Percentiles rank a stretch among this genome's conserved stretches.
These are phyloP conservation scores for Apiospora kogelbergensis DNA, from an alignment of 2,329 filamentous ascomycete species.

Conservation along the genomic window DNA sequence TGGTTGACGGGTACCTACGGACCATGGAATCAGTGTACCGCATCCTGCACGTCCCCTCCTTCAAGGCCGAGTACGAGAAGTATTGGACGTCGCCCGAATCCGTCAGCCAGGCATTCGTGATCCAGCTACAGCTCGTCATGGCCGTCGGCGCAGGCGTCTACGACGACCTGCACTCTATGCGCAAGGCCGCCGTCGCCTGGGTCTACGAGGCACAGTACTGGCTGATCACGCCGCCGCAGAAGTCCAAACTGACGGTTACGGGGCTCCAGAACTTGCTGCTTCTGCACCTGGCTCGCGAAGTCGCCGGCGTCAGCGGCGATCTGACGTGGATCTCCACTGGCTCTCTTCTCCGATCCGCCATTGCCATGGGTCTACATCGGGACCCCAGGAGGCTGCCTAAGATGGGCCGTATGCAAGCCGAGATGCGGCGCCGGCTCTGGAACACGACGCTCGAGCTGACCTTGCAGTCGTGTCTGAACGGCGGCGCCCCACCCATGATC, in stretches of 20 bases:
- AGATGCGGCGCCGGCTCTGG: constrained; percentile 53
- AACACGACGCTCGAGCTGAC: constrained; percentile 50
- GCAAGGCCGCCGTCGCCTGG: constrained; percentile 46
- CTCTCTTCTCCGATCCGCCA: constrained; percentile 50
- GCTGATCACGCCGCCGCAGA: constrained; percentile 47
- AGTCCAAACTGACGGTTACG: constrained; percentile 47
- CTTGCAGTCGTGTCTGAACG: constrained; percentile 44
- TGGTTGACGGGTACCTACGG: constrained; percentile 23
- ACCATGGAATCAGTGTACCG: constrained; percentile 25
- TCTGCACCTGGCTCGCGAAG: constrained; percentile 48
- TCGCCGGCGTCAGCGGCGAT: constrained; percentile 48
- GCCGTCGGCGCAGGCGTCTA: constrained; percentile 50
- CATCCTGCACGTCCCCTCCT: constrained; percentile 25
- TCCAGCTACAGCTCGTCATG: constrained; percentile 55
- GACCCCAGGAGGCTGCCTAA: constrained; percentile 50
- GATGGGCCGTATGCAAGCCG: constrained; percentile 50
- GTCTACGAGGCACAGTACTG: constrained; percentile 53
- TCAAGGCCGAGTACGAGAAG: constrained; percentile 20
- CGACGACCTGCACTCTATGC: constrained; percentile 44
- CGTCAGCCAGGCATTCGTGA: constrained; percentile 40
- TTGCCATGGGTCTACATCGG: constrained; percentile 59
- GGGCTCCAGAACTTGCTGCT: constrained; percentile 54
- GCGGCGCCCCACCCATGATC: constrained; percentile 47
- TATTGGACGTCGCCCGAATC: constrained; percentile 17
- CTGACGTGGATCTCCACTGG: constrained; percentile 53